Evolutionary conservation across 192 early-diverging fungal species (phyloP), one percentile per base, ranked within the genome.

Genomic region (Mortierella hygrophila): DNA sequence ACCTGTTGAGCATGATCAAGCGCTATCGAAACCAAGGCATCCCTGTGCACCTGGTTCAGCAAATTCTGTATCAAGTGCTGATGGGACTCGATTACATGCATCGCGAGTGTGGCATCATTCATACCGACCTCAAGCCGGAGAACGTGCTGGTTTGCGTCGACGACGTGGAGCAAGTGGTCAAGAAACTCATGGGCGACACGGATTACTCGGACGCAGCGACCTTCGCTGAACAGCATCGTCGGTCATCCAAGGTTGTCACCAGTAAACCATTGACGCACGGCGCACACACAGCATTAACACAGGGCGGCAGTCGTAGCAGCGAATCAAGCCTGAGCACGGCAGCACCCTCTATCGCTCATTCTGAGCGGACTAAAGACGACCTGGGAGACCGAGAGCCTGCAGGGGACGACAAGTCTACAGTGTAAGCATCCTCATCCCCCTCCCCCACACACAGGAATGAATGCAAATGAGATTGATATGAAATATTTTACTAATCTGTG

Each of bases 61-160:
- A 97, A 68, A 95, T 99, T 71, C 91, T 95, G 10, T 94, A 95
- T 78, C 98, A 99, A 88, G 94, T 98, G 21, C 90, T 98, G 37
- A 91, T 96, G 85, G 98, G 96, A 5, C 85, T 99, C 79, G 97
- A 98, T 74, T 99, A 98, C 84, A 91, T 99, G 82, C 98, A 99
- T 88, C 90, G 93, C 4, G 94, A 96, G 65, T 99, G 98, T 90
- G 93, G 93, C 42, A 97, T 99, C 78, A 98, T 99, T 74, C 98
- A 99, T 89, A 99, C 98, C 0, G 98, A 99, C 88, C 87, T 99
- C 55, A 99, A 99, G 80, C 98, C 98, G 16, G 98, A 99, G 88
- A 99, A 99, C 85, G 95, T 98, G 7, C 91, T 99, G 10, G 95
- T 98, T n/a, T 97, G 95, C 77, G 93, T 99, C 44, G 94, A 94